Evolutionary conservation across 768 basidiomycete species (phyloP).

Genomic region (Termitomyces sp.): DNA sequence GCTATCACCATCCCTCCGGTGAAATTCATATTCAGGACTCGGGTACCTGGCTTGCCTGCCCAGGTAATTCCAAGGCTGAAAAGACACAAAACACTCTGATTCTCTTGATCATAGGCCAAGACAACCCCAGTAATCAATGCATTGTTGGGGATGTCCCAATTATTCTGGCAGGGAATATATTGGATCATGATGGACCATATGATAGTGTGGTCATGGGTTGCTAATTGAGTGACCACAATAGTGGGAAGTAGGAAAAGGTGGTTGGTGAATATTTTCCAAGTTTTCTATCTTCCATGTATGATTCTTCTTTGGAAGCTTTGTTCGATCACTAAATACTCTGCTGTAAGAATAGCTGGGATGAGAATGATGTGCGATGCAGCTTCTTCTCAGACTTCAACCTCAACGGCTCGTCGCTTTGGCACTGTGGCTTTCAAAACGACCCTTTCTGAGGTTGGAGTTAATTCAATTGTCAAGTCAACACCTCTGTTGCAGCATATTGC

Average conservation of each 20-base stretch:
- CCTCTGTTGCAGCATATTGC: no score
- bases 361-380: no score
- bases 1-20: constrained; percentile 30
- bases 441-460: not conserved
- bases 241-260: not conserved
- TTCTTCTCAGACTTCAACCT: no score
- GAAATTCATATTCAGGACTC: constrained; percentile 21
- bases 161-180: constrained; percentile 35
- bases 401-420: no score
- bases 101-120: constrained; percentile 38
- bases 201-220: constrained; percentile 25
- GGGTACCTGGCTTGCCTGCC: constrained; percentile 15
- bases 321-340: not conserved
- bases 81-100: not conserved
- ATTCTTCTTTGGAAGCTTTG: not conserved
- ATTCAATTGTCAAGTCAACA: not conserved
- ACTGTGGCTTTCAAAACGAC: no score
- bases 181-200: constrained; percentile 45
- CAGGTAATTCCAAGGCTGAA: constrained; percentile 1
- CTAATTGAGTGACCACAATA: not conserved
- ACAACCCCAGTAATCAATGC: constrained; percentile 48
- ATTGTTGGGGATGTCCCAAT: constrained; percentile 46
- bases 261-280: not conserved
- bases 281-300: not conserved
- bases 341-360: not conserved